Evolutionary conservation across 2,329 filamentous ascomycete species (phyloP), one percentile per base, ranked within the genome.

Genomic region (Parasarocladium wereldwijsianum): DNA sequence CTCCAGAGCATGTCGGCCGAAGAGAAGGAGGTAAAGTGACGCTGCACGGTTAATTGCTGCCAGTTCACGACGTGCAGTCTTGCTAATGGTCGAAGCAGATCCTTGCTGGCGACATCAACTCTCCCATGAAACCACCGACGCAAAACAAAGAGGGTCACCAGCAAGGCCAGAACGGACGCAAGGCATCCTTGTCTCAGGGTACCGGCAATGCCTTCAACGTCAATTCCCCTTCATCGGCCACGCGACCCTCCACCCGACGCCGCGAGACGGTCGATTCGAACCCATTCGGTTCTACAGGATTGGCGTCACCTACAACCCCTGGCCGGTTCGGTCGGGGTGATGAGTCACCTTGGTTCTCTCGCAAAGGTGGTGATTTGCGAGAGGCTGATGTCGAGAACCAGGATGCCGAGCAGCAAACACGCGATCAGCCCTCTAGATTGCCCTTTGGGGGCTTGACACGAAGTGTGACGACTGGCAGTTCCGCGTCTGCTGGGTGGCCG

Each of bases 91-190:
- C 16, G 13, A 11, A 32, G 24, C 51, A 93, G 79, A 61, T 80
- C 38, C 94, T 94, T 54, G 57, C 73, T 29, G 71, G 70, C 29
- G 90, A 92, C 39, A 85, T 98, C 48, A 98, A 96, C 52, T 94
- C 90, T 20, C 80, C 85, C 19, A 62, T 94, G 41, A 96, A 96
- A 55, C 79, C 82, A 7, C 81, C 82, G 13, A 70, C 74, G 18
- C 78, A 82, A 45, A 87, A 82, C 36, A 74, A 76, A 43, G 66
- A 71, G 24, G 58, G 73, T 57, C 52, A 64, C 50, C 50, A 66
- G 51, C 51, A 27, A 17, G 33, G 67, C 49, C 64, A 63, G 8
- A 76, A 79, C 32, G 70, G 77, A 28, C 80, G 87, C 34, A 94
- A 93, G 57, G 64, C 75, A 11, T 94, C 86, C 1, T 55, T 93